Evolutionary conservation across 2,329 filamentous ascomycete species (phyloP).

Genomic region (Podosphaera leucotricha): DNA sequence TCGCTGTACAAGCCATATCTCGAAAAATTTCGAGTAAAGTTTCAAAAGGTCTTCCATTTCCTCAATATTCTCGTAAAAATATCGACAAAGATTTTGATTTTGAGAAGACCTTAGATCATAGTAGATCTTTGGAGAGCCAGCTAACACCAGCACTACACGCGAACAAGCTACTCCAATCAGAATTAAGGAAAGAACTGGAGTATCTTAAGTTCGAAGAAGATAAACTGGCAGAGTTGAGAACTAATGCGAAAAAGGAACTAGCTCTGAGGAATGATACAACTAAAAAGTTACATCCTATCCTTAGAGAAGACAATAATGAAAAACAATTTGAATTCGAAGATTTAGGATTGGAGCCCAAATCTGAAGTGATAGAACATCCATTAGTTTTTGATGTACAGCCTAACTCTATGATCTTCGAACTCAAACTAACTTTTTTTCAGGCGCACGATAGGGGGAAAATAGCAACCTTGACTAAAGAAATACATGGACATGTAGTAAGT

Average conservation of each 20-base stretch:
- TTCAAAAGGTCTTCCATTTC: slow-evolving; percentile 39
- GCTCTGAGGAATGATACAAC: slow-evolving; percentile 23
- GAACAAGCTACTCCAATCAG: slow-evolving; percentile 32
- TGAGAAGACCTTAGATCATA: slow-evolving; percentile 38
- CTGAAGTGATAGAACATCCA: neutral
- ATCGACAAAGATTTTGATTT: slow-evolving; percentile 39
- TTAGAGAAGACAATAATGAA: slow-evolving; percentile 6
- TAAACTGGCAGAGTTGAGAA: slow-evolving; percentile 25
- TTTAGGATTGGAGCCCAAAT: slow-evolving; percentile 4
- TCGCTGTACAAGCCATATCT: slow-evolving; percentile 29
- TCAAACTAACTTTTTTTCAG: slow-evolving; percentile 7
- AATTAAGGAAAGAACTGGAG: slow-evolving; percentile 31
- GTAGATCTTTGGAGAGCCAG: slow-evolving; percentile 28
- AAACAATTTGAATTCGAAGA: slow-evolving; percentile 4
- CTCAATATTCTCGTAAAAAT: slow-evolving; percentile 25
- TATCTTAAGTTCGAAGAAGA: slow-evolving; percentile 32
- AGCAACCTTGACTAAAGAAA: slow-evolving; percentile 8
- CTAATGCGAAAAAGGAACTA: slow-evolving; percentile 31
- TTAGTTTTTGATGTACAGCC: neutral
- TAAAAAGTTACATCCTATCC: slow-evolving; percentile 14
- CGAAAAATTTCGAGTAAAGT: slow-evolving; percentile 34
- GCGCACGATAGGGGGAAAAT: slow-evolving; percentile 12
- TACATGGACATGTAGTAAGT: slow-evolving; percentile 15
- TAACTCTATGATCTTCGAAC: neutral
- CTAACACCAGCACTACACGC: slow-evolving; percentile 39